Conservation (phyloP, 805 yeast species). For the Yamadazyma paraphyllophila region DNA sequence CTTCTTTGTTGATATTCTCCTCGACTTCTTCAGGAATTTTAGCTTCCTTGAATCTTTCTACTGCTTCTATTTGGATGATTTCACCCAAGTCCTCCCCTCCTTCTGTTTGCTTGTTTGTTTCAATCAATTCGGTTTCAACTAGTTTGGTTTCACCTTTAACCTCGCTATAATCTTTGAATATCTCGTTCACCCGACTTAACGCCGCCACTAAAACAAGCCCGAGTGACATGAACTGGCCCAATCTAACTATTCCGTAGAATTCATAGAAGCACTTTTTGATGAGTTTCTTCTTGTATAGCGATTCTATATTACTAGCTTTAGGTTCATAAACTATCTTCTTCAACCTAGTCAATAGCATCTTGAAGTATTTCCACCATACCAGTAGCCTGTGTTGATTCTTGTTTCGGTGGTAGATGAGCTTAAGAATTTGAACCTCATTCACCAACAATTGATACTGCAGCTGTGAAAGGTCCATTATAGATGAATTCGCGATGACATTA, state of each 20-base stretch:
- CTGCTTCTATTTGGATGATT: neutral
- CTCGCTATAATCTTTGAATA: neutral
- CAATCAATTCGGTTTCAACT: too few relatives aligned
- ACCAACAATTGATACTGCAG: slow-evolving; percentile 12
- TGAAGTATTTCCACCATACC: slow-evolving; percentile 73
- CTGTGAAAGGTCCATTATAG: slow-evolving; percentile 1
- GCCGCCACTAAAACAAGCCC: slow-evolving; percentile 69
- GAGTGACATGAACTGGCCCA: slow-evolving; percentile 71
- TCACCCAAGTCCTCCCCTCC: slow-evolving; percentile 17
- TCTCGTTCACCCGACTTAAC: slow-evolving; percentile 28
- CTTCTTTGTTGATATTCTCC: slow-evolving; percentile 13
- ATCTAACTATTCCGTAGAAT: slow-evolving; percentile 64
- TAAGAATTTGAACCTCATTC: slow-evolving; percentile 58
- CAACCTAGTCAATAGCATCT: slow-evolving; percentile 57
- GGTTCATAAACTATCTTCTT: slow-evolving; percentile 29
- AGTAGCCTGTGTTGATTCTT: slow-evolving; percentile 73
- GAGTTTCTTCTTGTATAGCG: slow-evolving; percentile 22
- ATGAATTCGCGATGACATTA: slow-evolving; percentile 9
- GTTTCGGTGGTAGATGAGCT: slow-evolving; percentile 66
- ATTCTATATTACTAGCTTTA: neutral
- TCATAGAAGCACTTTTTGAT: slow-evolving; percentile 52
- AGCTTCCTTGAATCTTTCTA: neutral
- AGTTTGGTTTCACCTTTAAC: too few relatives aligned
- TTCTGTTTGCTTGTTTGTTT: neutral
- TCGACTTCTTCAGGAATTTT: slow-evolving; percentile 9